These are phyloP conservation scores for Melaleuca alternifolia DNA, from an alignment of 345 rosid species.

Conservation along the genomic window DNA sequence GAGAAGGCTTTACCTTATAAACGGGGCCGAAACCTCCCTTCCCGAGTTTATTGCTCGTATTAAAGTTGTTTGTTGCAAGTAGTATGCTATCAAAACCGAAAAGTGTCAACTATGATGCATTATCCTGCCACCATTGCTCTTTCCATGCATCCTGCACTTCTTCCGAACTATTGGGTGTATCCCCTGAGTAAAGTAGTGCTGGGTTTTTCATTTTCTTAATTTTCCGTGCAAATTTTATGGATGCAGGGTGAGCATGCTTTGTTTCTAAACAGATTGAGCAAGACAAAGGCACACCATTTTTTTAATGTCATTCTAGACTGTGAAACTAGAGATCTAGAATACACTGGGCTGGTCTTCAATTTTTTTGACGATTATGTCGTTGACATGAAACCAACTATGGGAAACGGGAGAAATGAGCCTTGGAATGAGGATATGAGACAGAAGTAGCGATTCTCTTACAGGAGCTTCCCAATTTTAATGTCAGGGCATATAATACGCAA, in stretches of 20 bases:
- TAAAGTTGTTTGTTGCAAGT: neutral
- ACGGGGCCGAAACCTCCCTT: conserved; percentile 6
- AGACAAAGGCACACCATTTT: neutral
- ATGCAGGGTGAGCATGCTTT: neutral
- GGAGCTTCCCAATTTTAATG: neutral
- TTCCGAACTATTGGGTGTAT: neutral
- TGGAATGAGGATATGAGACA: neutral
- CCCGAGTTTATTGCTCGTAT: neutral
- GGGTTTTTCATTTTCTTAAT: neutral
- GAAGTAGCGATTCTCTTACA: neutral
- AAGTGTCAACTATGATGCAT: neutral
- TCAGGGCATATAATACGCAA: neutral
- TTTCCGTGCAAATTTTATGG: too few relatives aligned
- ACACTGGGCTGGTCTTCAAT: neutral
- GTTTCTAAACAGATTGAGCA: neutral
- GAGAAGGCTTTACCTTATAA: neutral
- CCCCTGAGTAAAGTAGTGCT: neutral
- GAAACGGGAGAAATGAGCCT: neutral
- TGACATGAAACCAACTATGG: neutral
- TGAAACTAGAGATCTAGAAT: neutral
- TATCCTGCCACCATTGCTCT: neutral
- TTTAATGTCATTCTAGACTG: neutral
- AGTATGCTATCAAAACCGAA: neutral
- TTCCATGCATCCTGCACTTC: neutral
- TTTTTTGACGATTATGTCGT: neutral